Evolutionary conservation across 2,329 filamentous ascomycete species (phyloP).

Genomic region (Stagonosporopsis chrysanthemi): DNA sequence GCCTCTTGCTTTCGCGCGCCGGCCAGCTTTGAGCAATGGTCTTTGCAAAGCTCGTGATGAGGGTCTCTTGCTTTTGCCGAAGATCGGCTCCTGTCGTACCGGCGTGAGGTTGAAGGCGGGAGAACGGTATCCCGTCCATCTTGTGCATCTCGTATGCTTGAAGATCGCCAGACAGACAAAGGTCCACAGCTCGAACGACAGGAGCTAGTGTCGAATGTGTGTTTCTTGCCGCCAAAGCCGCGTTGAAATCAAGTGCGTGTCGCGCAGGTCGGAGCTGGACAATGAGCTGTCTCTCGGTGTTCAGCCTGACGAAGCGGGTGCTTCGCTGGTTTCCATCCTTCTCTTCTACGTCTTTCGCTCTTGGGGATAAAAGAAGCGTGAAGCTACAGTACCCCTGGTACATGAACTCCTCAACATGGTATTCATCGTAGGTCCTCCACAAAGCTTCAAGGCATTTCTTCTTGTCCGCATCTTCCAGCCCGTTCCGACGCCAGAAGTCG

Average conservation of each 20-base stretch:
- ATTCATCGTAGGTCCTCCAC: constrained; percentile 6
- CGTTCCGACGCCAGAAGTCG: constrained; percentile 28
- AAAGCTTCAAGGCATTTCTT: constrained; percentile 21
- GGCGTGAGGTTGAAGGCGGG: constrained; percentile 18
- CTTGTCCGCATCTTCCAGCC: constrained; percentile 18
- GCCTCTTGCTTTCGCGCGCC: neutral
- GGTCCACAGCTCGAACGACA: constrained; percentile 11
- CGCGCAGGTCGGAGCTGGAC: constrained; percentile 39
- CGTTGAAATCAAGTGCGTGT: constrained; percentile 33
- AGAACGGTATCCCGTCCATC: constrained; percentile 36
- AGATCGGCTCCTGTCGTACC: neutral
- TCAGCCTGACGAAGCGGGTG: too few relatives aligned
- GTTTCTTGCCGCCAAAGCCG: constrained; percentile 26
- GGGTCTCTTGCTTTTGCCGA: constrained; percentile 24
- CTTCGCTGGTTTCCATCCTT: neutral
- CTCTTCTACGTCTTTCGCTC: too few relatives aligned
- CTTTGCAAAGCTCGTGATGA: constrained; percentile 40
- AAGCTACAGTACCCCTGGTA: constrained; percentile 38
- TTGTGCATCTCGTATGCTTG: constrained; percentile 37
- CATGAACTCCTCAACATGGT: constrained; percentile 21
- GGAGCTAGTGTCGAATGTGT: constrained; percentile 39
- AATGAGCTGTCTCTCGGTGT: constrained; percentile 12
- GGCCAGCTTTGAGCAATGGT: constrained; percentile 39
- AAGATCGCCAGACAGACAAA: constrained; percentile 22
- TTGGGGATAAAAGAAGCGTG: constrained; percentile 20